These are phyloP conservation scores for Leucosporidium scottii DNA, from an alignment of 768 basidiomycete species.

Conservation along the genomic window DNA sequence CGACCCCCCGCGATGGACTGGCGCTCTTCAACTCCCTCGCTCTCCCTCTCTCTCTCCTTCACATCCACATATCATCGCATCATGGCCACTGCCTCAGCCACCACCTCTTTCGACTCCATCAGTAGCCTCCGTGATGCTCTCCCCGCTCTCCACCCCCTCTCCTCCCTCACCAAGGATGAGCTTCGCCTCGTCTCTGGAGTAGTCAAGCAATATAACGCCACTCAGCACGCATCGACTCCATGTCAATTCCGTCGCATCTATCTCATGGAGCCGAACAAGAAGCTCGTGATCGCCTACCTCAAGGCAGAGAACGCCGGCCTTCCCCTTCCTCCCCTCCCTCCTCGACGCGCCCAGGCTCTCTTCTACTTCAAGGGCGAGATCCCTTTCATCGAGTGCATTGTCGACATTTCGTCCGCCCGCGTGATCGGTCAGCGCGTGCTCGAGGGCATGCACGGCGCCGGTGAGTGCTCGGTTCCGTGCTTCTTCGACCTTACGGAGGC, in stretches of 20 bases:
- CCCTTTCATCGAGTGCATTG: constrained; percentile 1
- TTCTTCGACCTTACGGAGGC: too few species aligned
- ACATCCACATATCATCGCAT: background rate
- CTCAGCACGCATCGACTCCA: background rate
- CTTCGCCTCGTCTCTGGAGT: background rate
- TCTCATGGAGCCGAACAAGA: constrained; percentile 13
- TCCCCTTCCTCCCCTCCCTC: constrained; percentile 4
- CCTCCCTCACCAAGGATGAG: constrained; percentile 3
- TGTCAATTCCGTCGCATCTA: constrained; percentile 1
- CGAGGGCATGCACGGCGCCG: constrained; percentile 7
- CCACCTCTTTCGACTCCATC: background rate
- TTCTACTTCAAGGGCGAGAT: constrained; percentile 11
- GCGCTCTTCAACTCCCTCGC: background rate
- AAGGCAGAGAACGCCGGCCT: constrained; percentile 11
- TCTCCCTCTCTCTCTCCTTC: background rate
- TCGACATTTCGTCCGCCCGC: background rate
- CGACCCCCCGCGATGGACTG: too few species aligned
- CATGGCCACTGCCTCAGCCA: background rate
- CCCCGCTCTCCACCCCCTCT: constrained; percentile 10
- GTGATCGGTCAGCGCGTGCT: constrained; percentile 2
- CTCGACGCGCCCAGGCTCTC: constrained; percentile 5
- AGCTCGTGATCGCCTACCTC: constrained; percentile 8
- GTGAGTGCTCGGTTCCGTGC: too few species aligned
- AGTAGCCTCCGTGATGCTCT: background rate
- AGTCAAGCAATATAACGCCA: constrained; percentile 4